Evolutionary conservation across 2,329 filamentous ascomycete species (phyloP), one percentile per base, ranked within the genome.

Genomic region (Colletotrichum sp.): DNA sequence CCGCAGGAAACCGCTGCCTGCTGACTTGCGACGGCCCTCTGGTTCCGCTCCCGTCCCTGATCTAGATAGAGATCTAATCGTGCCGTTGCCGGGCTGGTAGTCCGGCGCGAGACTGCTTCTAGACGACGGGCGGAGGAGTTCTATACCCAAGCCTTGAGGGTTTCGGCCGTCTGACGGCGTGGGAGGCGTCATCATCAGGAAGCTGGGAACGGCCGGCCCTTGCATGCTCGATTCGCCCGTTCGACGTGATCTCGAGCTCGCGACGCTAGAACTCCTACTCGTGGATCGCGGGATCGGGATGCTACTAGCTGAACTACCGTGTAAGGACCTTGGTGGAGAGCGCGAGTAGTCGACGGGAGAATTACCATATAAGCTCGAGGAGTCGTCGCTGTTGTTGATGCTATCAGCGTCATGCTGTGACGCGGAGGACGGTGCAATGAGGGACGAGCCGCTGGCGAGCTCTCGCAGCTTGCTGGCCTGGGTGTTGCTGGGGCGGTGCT

Each of bases 391-490:
- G 78, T 89, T 89, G 76, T 89, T 87, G 78, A 86, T 82, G 77
- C 86, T 87, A 52, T 85, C 84, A 4, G 84, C 80, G 74, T 86
- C 83, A 39, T 87, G 83, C 57, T 84, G 82, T 21, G 83, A 84
- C 13, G 86, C 87, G 59, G 81, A 82, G 24, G 84, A 79, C 4
- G 80, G 79, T 32, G 89, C 85, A 30, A 88, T 90, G 77, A 96
- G 88, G 24, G 94, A 92, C 43, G 93, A 94, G 80, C 92, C 95
- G 74, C 92, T 96, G n/a, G 95, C 95, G 73, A 98, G 88, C 83
- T 98, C 96, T 57, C 96, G 92, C 39, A 98, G 89, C 77, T 94
- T 93, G 81, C 90, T 94, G 81, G 95, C 93, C 82, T 97, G 95
- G 74, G 95, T 93, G 68, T 93, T 95, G 78, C 89, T 95, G 2